Evolutionary conservation across 805 yeast species (phyloP).

Genomic region (Ogataea methanolica): DNA sequence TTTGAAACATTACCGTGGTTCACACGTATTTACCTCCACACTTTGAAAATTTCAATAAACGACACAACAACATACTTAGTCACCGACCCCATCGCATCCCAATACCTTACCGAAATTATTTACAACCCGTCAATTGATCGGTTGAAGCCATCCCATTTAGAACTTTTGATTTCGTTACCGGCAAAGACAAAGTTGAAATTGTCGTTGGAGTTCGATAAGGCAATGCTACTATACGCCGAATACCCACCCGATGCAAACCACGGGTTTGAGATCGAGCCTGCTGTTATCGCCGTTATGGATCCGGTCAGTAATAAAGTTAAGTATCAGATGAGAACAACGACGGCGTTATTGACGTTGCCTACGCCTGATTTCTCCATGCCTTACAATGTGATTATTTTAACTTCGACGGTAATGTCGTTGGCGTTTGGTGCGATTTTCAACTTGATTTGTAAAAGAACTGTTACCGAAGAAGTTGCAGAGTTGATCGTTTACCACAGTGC

Average conservation of each 20-base stretch:
- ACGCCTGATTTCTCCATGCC: slow-evolving; percentile 99
- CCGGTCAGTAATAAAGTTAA: slow-evolving; percentile 11
- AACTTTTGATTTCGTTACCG: slow-evolving; percentile 62
- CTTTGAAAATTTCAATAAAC: slow-evolving; percentile 40
- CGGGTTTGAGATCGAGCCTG: slow-evolving; percentile 93
- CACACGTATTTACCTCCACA: slow-evolving; percentile 75
- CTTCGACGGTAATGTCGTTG: slow-evolving; percentile 90
- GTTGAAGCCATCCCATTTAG: slow-evolving; percentile 76
- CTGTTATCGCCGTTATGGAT: slow-evolving; percentile 58
- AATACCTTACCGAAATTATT: slow-evolving; percentile 45
- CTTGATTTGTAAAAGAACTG: slow-evolving; percentile 64
- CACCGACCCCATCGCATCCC: slow-evolving; percentile 25
- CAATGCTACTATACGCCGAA: slow-evolving; percentile 77
- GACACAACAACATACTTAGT: slow-evolving; percentile 18
- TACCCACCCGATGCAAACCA: slow-evolving; percentile 99
- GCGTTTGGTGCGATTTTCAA: slow-evolving; percentile 87
- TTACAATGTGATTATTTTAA: slow-evolving; percentile 88
- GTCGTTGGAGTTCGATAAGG: slow-evolving; percentile 80
- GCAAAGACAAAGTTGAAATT: slow-evolving; percentile 54
- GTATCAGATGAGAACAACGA: slow-evolving; percentile 72
- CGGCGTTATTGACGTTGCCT: slow-evolving; percentile 81
- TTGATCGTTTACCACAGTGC: slow-evolving; percentile 9
- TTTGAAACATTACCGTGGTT: slow-evolving; percentile 92
- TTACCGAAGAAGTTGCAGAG: slow-evolving; percentile 70
- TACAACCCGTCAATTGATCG: slow-evolving; percentile 81